phyloP scores from a whole-genome alignment of 2,329 filamentous ascomycete genomes.

The Remersonia thermophila region DNA sequence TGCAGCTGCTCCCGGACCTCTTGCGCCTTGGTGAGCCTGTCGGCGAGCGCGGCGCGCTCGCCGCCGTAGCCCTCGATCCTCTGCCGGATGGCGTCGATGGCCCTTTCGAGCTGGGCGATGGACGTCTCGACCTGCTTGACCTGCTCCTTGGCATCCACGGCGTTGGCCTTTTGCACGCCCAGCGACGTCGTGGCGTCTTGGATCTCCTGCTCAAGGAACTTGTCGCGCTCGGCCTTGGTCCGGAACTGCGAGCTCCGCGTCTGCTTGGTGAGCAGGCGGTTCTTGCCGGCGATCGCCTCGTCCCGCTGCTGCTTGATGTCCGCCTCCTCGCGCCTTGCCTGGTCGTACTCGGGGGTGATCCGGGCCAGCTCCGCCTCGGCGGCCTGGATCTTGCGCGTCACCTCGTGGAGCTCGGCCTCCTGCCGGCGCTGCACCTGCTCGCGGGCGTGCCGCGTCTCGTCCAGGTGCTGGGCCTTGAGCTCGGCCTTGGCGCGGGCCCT shows the following conservation, averaged over 20 bases:
- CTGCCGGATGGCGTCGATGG: constrained; percentile 57
- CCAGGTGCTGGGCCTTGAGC: constrained; percentile 67
- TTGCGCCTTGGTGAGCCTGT: constrained; percentile 64
- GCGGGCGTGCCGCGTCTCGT: constrained; percentile 68
- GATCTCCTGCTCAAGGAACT: constrained; percentile 69
- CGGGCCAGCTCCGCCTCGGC: constrained; percentile 66
- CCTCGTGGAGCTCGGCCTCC: constrained; percentile 56
- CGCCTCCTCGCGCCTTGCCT: constrained; percentile 60
- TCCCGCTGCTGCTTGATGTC: constrained; percentile 60
- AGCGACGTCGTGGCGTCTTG: constrained; percentile 65
- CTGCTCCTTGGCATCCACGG: constrained; percentile 74
- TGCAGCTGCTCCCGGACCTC: constrained; percentile 66
- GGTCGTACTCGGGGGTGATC: constrained; percentile 65
- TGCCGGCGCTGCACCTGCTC: constrained; percentile 62
- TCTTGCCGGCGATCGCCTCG: constrained; percentile 59
- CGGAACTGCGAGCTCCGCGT: constrained; percentile 76
- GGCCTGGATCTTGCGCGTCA: constrained; percentile 60
- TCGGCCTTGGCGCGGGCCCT: constrained; percentile 75
- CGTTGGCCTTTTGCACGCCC: constrained; percentile 69
- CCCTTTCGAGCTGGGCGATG: constrained; percentile 59
- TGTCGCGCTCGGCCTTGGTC: constrained; percentile 79
- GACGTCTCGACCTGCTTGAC: constrained; percentile 58
- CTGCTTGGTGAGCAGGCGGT: constrained; percentile 83
- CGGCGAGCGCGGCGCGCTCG: constrained; percentile 57
- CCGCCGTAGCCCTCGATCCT: constrained; percentile 69